phyloP scores from a whole-genome alignment of 2,329 filamentous ascomycete genomes.

The Fusarium scirpi region DNA sequence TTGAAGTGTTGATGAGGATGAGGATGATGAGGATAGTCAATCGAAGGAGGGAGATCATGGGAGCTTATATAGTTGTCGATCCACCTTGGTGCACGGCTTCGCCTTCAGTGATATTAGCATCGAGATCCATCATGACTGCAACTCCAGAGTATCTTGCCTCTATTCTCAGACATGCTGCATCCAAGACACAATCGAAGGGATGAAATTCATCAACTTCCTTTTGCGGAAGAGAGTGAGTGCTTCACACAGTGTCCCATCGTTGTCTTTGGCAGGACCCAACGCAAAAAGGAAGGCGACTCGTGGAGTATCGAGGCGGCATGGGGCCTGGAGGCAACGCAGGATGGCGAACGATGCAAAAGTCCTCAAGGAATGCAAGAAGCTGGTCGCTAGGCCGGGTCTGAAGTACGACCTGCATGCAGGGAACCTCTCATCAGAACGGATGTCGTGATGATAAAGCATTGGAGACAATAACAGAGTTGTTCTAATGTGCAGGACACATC shows the following conservation, averaged over 20 bases:
- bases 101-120: constrained; percentile 8
- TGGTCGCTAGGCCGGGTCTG: constrained; percentile 3
- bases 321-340: constrained; percentile 6
- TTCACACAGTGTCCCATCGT: constrained; percentile 18
- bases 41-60: constrained; percentile 1
- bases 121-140: constrained; percentile 1
- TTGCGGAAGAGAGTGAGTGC: constrained; percentile 27
- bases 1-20: constrained; percentile 21
- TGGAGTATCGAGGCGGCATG: constrained; percentile 16
- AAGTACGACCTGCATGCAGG: constrained; percentile 19
- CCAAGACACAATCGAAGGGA: constrained; percentile 24
- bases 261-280: constrained; percentile 24
- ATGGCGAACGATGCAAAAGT: constrained; percentile 39
- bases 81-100: not conserved
- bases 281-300: constrained; percentile 43
- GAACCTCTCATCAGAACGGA: constrained; percentile 19
- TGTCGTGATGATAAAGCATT: constrained; percentile 30
- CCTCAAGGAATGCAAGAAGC: constrained; percentile 29
- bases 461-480: constrained; percentile 1
- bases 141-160: constrained; percentile 4
- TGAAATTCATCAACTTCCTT: constrained; percentile 42
- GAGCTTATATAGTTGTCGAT: constrained; percentile 40
- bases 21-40: constrained; percentile 16
- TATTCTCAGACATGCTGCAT: constrained; percentile 1
- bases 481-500: not conserved